Base-by-base conservation (phyloP, 2,329 filamentous ascomycete species). In the Paraconiothyrium brasiliense region DNA sequence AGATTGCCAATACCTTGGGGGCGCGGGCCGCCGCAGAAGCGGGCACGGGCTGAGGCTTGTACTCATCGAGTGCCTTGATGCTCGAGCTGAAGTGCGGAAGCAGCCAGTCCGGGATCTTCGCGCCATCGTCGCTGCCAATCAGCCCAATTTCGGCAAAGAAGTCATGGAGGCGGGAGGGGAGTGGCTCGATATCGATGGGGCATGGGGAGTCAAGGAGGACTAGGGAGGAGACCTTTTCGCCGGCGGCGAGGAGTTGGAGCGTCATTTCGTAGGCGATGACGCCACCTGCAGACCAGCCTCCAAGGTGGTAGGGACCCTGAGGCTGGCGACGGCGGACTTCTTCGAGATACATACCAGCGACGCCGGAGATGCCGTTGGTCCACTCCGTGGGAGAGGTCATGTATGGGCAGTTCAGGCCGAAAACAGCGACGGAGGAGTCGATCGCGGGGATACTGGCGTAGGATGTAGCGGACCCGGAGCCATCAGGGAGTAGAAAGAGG, bases 321-420 rank as follows among this genome's bases (percentile, higher is more conserved):
- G 77, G 72, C 59, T 81, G 78, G 37, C 63, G 61, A 27, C 91
- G 1, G 90, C 90, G n/a, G 87, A 91, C 91, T 90, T 91, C 91
- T 16, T 87, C 86, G 0, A 93, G 78, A 54, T 85, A 84, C 77
- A 92, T 92, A 0, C 89, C 82, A 81, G 13, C 76, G 75, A 4
- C 83, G 80, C 64, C 85, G 81, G 27, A 82, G 76, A 83, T 71
- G 62, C 70, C 75, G 6, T 72, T 78, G 46, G 73, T 65, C 30
- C 71, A 65, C 43, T 67, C 58, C 3, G 75, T 69, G 1, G 56
- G 68, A 13, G 30, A 49, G 39, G 71, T 75, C 68, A 80, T 70
- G 67, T 72, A 83, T 4, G 81, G 81, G 49, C 72, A 79, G 68
- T 82, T 81, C 10, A 83, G 80, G 20, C 85, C 87, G 71, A 84